Conservation (phyloP, 352 stramenopile species). For the Phytophthora agathidicida region DNA sequence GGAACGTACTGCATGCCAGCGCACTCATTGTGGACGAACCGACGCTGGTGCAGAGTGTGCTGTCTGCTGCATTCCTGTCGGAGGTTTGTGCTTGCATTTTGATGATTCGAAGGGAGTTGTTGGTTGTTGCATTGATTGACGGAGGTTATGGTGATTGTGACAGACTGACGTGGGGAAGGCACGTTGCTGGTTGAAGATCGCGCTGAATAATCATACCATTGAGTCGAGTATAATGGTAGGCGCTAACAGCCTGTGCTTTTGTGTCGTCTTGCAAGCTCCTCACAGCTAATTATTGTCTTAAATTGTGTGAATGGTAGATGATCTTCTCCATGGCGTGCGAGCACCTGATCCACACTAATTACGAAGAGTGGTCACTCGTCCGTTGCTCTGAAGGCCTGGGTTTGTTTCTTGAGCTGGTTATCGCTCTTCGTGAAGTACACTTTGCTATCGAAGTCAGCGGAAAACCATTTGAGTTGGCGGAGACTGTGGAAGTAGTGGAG, state of each 20-base stretch:
- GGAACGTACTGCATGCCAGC: slow-evolving; percentile 76
- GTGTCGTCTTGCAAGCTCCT: slow-evolving; percentile 3
- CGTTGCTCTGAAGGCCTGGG: slow-evolving; percentile 73
- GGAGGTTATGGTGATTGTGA: not conserved
- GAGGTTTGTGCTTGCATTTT: slow-evolving; percentile 60
- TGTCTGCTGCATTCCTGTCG: slow-evolving; percentile 71
- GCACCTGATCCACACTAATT: slow-evolving; percentile 72
- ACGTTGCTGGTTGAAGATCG: slow-evolving; percentile 80
- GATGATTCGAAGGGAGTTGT: not conserved
- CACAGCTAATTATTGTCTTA: slow-evolving; percentile 4
- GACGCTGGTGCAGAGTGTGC: slow-evolving; percentile 67
- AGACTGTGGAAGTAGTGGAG: slow-evolving; percentile 17
- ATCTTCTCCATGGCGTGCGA: slow-evolving; percentile 81
- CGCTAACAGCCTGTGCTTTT: not conserved
- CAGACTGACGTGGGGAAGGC: slow-evolving; percentile 71
- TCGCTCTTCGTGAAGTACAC: slow-evolving; percentile 68
- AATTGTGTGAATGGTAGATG: slow-evolving; percentile 44
- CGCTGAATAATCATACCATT: slow-evolving; percentile 79
- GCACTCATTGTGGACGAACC: slow-evolving; percentile 78
- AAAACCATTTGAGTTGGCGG: slow-evolving; percentile 46
- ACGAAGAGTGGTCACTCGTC: slow-evolving; percentile 85
- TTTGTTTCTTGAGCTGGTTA: slow-evolving; percentile 79
- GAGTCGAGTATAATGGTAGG: slow-evolving; percentile 79
- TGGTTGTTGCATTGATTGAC: slow-evolving; percentile 7
- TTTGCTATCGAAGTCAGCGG: slow-evolving; percentile 77